Percentiles rank a stretch among this genome's conserved stretches.
phyloP scores from a whole-genome alignment of 306 rosid genomes.

The Dalbergia cochinchinensis region DNA sequence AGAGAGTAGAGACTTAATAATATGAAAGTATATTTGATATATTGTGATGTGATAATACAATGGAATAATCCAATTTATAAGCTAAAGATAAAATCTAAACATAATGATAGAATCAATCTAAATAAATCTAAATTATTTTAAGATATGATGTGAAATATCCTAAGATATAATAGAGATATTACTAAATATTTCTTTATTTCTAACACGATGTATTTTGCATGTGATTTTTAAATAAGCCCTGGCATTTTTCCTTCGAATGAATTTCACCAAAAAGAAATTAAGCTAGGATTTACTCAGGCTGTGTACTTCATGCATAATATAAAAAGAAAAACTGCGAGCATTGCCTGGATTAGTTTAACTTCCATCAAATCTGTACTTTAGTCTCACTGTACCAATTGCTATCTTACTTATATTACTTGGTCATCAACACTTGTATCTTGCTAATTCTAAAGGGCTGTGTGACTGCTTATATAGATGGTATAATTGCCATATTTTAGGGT shows the following conservation, averaged over 20 bases:
- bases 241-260: not conserved
- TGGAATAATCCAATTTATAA: too few species aligned
- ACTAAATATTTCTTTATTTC: too few species aligned
- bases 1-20: too few species aligned
- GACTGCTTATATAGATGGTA: not conserved
- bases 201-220: not conserved
- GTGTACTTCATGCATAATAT: not conserved
- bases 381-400: not conserved
- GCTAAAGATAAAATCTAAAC: too few species aligned
- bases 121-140: too few species aligned
- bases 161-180: too few species aligned
- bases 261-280: not conserved
- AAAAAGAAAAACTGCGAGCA: not conserved
- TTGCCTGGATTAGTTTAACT: not conserved
- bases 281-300: slow-evolving; percentile 1
- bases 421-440: slow-evolving; percentile 6
- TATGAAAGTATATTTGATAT: too few species aligned
- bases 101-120: too few species aligned
- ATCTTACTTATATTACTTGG: slow-evolving; percentile 4
- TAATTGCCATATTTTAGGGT: slow-evolving; percentile 21
- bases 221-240: not conserved
- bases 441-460: not conserved
- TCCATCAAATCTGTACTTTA: not conserved
- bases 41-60: too few species aligned
- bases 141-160: too few species aligned